Base-by-base conservation (phyloP, 192 early-diverging fungal genomes). In the Phlyctochytrium bullatum region DNA sequence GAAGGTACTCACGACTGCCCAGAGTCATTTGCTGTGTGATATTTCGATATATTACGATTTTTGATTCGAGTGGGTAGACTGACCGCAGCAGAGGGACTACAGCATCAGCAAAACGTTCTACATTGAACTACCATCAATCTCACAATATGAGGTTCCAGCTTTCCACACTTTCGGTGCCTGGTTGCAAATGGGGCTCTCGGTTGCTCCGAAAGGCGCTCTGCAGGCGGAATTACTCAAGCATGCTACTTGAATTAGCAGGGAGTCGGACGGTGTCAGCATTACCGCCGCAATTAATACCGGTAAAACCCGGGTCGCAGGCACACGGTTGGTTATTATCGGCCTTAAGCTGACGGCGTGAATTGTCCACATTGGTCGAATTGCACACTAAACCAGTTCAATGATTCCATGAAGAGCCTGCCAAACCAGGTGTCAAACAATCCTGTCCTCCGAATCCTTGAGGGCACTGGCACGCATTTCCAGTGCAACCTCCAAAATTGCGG, bases 281-380 rank as follows among this genome's bases (percentile, higher is more conserved):
- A 75, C 76, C 71, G 59, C 79, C 80, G 64, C 86, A 88, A 40
- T 83, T 84, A 40, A 79, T 64, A 52, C 83, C 86, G 23, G 72
- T 68, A 60, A 84, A 88, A n/a, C 86, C 86, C 25, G 57, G 66
- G 34, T 82, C 82, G 67, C 86, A 88, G 40, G 10, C 30, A 80
- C 70, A 77, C 2, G 36, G 31, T 31, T 56, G 50, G 2, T 34
- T 52, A 2, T 29, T 34, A 20, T 47, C 40, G 40, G 78, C 36
- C 17, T 66, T 52, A 17, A 63, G 52, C 29, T 60, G 47, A 30
- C 73, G 62, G 36, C 30, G 16, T 31, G 10, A 27, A 33, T 59
- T 50, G 0, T n/a, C 6, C 4, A 29, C 50, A 51, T 68, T 59
- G 24, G 68, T 56, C 31, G 76, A 75, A 28, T 66, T 66, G 59